These are phyloP conservation scores for Paecilomyces fulvus DNA, from an alignment of 2,329 filamentous ascomycete genomes.

Conservation along the genomic window DNA sequence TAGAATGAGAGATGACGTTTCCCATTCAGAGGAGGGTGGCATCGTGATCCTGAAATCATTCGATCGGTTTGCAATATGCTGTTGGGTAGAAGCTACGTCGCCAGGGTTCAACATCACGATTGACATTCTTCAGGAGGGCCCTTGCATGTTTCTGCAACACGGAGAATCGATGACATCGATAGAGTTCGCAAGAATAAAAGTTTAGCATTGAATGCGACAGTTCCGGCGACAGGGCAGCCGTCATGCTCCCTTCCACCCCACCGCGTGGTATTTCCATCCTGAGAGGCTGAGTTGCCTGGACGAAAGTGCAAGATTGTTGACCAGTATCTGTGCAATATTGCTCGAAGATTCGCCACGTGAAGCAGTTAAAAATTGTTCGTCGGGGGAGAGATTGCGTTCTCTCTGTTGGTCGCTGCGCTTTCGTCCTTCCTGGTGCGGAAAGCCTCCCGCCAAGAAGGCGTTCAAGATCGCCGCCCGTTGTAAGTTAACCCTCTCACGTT, in stretches of 20 bases:
- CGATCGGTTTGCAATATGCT: background rate
- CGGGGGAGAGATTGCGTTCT: background rate
- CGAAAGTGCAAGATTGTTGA: background rate
- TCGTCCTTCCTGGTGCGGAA: conserved; percentile 5
- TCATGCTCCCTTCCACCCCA: background rate
- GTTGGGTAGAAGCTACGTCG: background rate
- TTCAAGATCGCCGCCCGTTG: background rate
- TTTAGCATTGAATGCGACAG: background rate
- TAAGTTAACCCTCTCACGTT: conserved; percentile 6
- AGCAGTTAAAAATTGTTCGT: background rate
- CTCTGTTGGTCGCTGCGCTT: background rate
- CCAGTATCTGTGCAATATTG: background rate
- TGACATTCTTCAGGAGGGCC: background rate
- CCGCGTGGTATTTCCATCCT: background rate
- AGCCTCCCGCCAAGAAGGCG: conserved; percentile 5
- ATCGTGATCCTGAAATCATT: background rate
- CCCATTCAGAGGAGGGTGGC: background rate
- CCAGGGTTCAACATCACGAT: background rate
- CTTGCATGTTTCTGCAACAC: background rate
- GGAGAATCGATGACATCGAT: background rate
- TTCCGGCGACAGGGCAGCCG: background rate
- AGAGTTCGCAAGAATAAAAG: background rate
- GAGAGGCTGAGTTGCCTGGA: background rate
- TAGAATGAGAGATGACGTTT: background rate
- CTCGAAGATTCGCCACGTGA: background rate